Conservation (phyloP, 768 basidiomycete species). For the Suillus luteus region DNA sequence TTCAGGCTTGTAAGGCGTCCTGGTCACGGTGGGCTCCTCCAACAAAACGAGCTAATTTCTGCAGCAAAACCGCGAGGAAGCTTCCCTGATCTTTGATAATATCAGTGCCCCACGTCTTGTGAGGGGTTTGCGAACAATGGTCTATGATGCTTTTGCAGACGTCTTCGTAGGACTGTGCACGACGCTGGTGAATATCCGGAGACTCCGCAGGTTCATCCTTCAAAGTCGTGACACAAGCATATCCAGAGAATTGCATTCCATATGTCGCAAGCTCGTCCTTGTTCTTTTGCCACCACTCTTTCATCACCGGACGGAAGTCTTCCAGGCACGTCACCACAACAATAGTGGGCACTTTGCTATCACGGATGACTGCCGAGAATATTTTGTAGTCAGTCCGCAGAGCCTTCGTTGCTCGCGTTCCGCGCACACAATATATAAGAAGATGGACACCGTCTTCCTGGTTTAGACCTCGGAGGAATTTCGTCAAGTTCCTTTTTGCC, state of each 20-base stretch:
- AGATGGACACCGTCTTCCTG: slow-evolving; percentile 30
- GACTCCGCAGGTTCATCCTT: background rate
- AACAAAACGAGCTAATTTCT: slow-evolving; percentile 1
- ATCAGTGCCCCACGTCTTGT: background rate
- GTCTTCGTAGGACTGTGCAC: slow-evolving; percentile 2
- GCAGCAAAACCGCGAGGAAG: background rate
- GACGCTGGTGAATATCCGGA: slow-evolving; percentile 3
- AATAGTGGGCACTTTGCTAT: slow-evolving; percentile 23
- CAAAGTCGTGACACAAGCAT: slow-evolving; percentile 37
- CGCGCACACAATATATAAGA: slow-evolving; percentile 35
- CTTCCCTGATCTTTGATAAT: slow-evolving; percentile 2
- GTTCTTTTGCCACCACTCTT: slow-evolving; percentile 36
- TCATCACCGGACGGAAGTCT: slow-evolving; percentile 20
- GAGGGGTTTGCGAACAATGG: slow-evolving; percentile 1
- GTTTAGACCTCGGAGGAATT: slow-evolving; percentile 29
- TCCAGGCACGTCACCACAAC: slow-evolving; percentile 23
- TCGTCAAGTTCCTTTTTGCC: slow-evolving; percentile 12
- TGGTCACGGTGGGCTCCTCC: background rate
- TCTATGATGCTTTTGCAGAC: background rate
- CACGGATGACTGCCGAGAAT: slow-evolving; percentile 31
- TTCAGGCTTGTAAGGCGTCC: background rate
- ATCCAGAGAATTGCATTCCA: slow-evolving; percentile 30
- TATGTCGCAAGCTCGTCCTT: slow-evolving; percentile 23
- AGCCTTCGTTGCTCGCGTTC: slow-evolving; percentile 26
- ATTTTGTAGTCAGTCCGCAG: slow-evolving; percentile 29